phyloP scores from a whole-genome alignment of 2,329 filamentous ascomycete genomes.

The Tolypocladium paradoxum region DNA sequence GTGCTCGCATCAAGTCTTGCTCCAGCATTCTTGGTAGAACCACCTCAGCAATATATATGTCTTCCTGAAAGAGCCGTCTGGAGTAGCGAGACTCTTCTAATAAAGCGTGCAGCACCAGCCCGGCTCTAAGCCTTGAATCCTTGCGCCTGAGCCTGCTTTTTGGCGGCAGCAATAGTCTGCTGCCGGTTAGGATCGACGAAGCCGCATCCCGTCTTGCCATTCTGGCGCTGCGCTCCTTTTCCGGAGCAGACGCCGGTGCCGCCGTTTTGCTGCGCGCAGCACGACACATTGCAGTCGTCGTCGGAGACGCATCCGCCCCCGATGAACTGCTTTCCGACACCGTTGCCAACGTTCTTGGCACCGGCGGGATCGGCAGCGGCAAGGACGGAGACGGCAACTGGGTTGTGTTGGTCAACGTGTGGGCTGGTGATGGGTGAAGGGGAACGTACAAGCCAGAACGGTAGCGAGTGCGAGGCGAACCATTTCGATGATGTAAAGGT shows the following conservation, averaged over 20 bases:
- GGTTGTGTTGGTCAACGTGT: not conserved
- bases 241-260: conserved; percentile 18
- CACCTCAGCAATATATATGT: no score
- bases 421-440: not conserved
- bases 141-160: not conserved
- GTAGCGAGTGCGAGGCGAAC: conserved; percentile 13
- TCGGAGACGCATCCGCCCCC: conserved; percentile 13
- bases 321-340: conserved; percentile 15
- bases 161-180: not conserved
- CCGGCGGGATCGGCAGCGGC: conserved; percentile 11
- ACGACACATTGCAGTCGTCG: conserved; percentile 18
- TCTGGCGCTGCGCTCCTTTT: not conserved
- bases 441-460: conserved; percentile 12
- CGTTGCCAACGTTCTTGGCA: conserved; percentile 13
- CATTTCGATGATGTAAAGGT: conserved; percentile 18
- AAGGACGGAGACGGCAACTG: conserved; percentile 6
- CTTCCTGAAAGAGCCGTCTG: no score
- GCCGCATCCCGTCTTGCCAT: conserved; percentile 20
- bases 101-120: not conserved
- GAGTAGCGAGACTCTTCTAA: no score
- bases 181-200: conserved; percentile 7
- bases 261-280: conserved; percentile 12
- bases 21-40: no score
- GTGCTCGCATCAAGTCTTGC: no score
- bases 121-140: not conserved